Base-by-base conservation (phyloP, 202 grass and related monocot genomes). In the Eragrostis tef region DNA sequence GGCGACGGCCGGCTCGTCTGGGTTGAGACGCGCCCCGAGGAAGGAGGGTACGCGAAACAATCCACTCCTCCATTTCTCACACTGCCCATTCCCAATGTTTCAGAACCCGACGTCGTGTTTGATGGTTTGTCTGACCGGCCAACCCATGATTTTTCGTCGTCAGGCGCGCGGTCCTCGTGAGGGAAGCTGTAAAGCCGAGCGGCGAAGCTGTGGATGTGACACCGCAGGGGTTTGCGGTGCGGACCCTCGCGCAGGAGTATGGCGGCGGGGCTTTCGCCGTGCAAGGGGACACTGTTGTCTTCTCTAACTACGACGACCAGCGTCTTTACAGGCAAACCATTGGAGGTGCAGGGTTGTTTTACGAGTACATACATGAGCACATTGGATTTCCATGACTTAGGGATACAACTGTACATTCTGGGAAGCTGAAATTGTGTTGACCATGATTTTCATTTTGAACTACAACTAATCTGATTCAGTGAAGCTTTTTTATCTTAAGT, bases 281-380 rank as follows among this genome's bases (percentile, higher is more conserved):
- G 67, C 85, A 85, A n/a, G 91, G 91, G 68, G 88, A 85, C 47
- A 58, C 71, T 1, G 75, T 97, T 43, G 73, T 97, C 62, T 97
- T 97, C 78, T 97, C 94, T 15, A 97, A 97, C 44, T 90, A 92
- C 77, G 86, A 75, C 14, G 94, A 97, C 50, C 94, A 97, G 83
- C 86, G 91, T 17, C 85, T 97, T n/a, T 97, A 94, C 85, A 92
- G 81, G 86, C 79, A 88, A 72, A 87, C 80, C 13, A 61, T 90
- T 6, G 88, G 88, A 92, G 91, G 94, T 97, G 50, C 21, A 52
- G 13, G 24, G 25, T 4, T 50, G 52, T 50, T 50, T 50, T n/a
- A n/a, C n/a, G n/a, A n/a, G n/a, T 63, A 22, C 16, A n/a, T 34
- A 52, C 6, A 4, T 5, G 8, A 31, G 52, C n/a, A 5, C 10